These are phyloP conservation scores for Paxillus involutus DNA, from an alignment of 768 basidiomycete genomes.

Conservation along the genomic window DNA sequence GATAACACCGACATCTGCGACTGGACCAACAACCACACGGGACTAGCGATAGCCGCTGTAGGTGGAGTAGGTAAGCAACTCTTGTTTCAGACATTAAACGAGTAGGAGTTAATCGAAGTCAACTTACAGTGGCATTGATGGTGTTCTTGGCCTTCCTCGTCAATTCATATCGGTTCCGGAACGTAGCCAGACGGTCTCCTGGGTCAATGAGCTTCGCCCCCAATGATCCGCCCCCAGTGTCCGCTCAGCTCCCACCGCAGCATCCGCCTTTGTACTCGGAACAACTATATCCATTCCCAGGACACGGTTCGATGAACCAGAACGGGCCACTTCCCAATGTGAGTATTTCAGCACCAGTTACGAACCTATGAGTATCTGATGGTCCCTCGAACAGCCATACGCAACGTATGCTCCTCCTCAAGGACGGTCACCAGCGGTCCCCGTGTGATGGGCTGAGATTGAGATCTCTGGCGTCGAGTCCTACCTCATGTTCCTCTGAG, in stretches of 20 bases:
- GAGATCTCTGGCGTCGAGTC: background rate
- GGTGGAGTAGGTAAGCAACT: slow-evolving; percentile 3
- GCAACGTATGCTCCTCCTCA: background rate
- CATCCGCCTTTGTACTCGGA: background rate
- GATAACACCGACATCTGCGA: slow-evolving; percentile 6
- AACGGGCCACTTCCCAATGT: background rate
- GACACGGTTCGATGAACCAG: background rate
- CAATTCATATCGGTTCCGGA: background rate
- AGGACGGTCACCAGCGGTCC: background rate
- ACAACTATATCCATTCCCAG: slow-evolving; percentile 5
- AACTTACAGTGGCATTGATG: slow-evolving; percentile 4
- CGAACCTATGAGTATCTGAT: background rate
- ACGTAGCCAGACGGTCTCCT: background rate
- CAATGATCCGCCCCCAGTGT: background rate
- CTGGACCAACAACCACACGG: slow-evolving; percentile 1
- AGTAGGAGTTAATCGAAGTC: background rate
- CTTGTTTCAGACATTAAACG: background rate
- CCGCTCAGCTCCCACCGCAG: background rate
- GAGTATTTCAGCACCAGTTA: background rate
- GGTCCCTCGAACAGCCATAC: background rate
- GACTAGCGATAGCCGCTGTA: background rate
- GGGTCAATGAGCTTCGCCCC: background rate
- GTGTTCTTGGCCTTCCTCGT: background rate
- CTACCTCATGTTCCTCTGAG: background rate
- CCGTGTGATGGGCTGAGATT: background rate